Conservation (phyloP, 257 asterid species). For the Pogostemon cablin region DNA sequence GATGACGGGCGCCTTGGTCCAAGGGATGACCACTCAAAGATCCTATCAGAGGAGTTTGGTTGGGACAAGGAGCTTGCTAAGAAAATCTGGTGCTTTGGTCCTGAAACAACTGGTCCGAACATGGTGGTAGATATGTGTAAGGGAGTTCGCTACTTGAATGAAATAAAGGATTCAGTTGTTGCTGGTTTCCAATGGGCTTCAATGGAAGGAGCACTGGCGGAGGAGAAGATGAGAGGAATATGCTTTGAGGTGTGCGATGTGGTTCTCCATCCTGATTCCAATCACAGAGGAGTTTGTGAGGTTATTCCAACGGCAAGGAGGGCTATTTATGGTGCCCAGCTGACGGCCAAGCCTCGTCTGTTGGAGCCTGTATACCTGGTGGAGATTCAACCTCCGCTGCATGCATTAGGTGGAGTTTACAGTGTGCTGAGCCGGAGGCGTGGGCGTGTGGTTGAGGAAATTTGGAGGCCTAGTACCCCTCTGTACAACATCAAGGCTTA, state of each 20-base stretch:
- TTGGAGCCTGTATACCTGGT: constrained; percentile 46
- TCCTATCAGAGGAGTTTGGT: constrained; percentile 44
- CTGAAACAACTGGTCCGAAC: constrained; percentile 48
- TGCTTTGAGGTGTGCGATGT: constrained; percentile 48
- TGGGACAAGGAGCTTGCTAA: constrained; percentile 54
- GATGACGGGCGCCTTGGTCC: constrained; percentile 53
- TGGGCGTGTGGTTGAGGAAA: constrained; percentile 45
- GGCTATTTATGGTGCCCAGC: constrained; percentile 38
- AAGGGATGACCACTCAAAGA: constrained; percentile 44
- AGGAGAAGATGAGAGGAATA: constrained; percentile 50
- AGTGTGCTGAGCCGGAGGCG: constrained; percentile 46
- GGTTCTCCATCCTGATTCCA: constrained; percentile 47
- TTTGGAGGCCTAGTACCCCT: constrained; percentile 45
- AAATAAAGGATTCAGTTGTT: constrained; percentile 49
- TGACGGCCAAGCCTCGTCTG: constrained; percentile 50
- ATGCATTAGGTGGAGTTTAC: constrained; percentile 44
- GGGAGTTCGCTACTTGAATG: constrained; percentile 48
- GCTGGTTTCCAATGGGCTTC: constrained; percentile 57
- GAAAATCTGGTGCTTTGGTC: constrained; percentile 49
- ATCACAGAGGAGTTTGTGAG: constrained; percentile 49
- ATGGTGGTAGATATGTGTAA: constrained; percentile 51
- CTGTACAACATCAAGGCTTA: constrained; percentile 50
- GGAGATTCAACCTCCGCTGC: constrained; percentile 51
- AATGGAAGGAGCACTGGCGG: constrained; percentile 46
- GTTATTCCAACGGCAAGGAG: constrained; percentile 46